These are phyloP conservation scores for Glonium stellatum DNA, from an alignment of 495 filamentous ascomycete genomes.

Conservation along the genomic window DNA sequence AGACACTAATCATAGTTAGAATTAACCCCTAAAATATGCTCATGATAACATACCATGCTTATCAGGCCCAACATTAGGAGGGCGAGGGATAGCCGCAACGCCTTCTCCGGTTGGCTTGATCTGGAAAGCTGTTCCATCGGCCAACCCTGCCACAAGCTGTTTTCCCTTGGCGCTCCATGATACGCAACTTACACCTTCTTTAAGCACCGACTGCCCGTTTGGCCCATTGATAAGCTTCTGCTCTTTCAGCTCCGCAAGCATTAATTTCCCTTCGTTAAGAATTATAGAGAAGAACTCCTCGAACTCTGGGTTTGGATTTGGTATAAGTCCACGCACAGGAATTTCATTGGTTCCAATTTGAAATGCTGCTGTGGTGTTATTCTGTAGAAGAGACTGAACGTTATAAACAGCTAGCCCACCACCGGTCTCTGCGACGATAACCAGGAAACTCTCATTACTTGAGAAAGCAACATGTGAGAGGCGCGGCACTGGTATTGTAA, in stretches of 20 bases:
- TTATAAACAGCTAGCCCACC: conserved; percentile 80
- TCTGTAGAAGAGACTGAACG: conserved; percentile 55
- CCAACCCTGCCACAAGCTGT: conserved; percentile 82
- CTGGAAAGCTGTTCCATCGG: conserved; percentile 71
- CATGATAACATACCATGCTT: conserved; percentile 55
- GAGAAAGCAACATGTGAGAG: conserved; percentile 89
- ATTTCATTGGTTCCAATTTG: conserved; percentile 71
- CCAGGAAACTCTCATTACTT: conserved; percentile 71
- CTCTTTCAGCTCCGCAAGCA: conserved; percentile 72
- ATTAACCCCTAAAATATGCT: background rate
- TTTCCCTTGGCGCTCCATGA: conserved; percentile 92
- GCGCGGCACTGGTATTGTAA: conserved; percentile 63
- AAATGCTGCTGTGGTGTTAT: conserved; percentile 58
- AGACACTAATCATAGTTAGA: conserved; percentile 54
- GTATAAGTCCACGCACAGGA: conserved; percentile 63
- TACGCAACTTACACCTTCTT: conserved; percentile 70
- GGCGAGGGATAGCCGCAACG: conserved; percentile 72
- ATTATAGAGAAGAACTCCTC: conserved; percentile 68
- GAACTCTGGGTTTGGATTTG: conserved; percentile 68
- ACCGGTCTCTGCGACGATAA: conserved; percentile 75
- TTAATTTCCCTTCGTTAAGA: conserved; percentile 68
- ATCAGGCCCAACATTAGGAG: conserved; percentile 57
- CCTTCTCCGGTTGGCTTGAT: conserved; percentile 71
- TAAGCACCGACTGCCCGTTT: conserved; percentile 42
- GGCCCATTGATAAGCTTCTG: conserved; percentile 50